Evolutionary conservation across 2,329 filamentous ascomycete species (phyloP), one percentile per base, ranked within the genome.

Genomic region (Cladosporium phlei): DNA sequence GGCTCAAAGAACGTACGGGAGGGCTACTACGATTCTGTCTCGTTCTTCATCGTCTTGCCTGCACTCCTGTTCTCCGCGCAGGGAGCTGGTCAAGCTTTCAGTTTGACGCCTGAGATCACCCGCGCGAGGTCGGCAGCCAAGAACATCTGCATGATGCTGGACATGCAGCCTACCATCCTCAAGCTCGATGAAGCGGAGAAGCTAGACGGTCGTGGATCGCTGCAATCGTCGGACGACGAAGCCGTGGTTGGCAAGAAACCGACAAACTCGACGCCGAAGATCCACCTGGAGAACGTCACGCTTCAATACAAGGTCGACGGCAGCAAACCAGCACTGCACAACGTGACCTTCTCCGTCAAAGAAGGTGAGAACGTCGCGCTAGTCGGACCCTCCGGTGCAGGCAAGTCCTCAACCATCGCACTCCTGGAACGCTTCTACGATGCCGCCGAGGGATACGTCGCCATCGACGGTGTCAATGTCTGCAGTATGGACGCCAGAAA

Each of bases 321-420:
- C 35, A 64, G 64, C 17, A 59, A 61, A 11, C 49, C 55, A 6
- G 60, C 76, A 0, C 64, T 83, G 5, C 64, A 66, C 7, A 66
- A 72, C 11, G 57, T 82, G 4, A 72, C 60, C 7, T 67, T 83
- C 22, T 63, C 63, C 0, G 72, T 73, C 3, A 57, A 62, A 10
- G 69, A 70, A 1, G 78, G 78, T 3, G 67, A 79, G 45, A 80
- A 75, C 0, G 66, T 82, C 1, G 70, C 69, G 1, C 64, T 73
- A 24, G 69, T 72, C 1, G 70, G 70, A 2, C 65, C 68, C 14
- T 70, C 66, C 32, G 70, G 71, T 9, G 69, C 69, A 3, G 71
- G 70, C 17, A 74, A 73, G 54, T 69, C 67, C 1, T 69, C 68
- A n/a, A 64, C 66, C 2, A 62, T 73, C 9, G 60, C 69, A n/a